Evolutionary conservation across 257 asterid genomes (phyloP).

Genomic region (Linaria vulgaris): DNA sequence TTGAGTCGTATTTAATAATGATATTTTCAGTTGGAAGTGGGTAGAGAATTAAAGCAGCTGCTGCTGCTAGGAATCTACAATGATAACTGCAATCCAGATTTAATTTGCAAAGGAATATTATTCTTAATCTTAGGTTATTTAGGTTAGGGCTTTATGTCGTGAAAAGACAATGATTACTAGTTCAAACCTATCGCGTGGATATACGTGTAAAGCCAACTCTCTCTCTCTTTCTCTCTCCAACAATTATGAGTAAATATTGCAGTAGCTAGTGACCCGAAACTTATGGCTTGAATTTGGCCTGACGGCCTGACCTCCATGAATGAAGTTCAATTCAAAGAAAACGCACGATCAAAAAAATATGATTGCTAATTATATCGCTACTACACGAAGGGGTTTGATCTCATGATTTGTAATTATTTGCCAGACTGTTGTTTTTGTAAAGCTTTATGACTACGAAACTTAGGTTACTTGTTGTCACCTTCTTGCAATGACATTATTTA

Average conservation of each 20-base stretch:
- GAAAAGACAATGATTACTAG: slow-evolving; percentile 46
- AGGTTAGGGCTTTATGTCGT: slow-evolving; percentile 30
- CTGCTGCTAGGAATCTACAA: slow-evolving; percentile 16
- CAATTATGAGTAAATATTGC: slow-evolving; percentile 3
- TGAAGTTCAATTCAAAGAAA: neutral
- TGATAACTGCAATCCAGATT: slow-evolving; percentile 44
- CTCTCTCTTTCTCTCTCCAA: neutral
- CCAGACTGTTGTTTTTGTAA: neutral
- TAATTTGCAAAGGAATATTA: slow-evolving; percentile 35
- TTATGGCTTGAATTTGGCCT: slow-evolving; percentile 33
- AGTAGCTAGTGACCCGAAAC: slow-evolving; percentile 30
- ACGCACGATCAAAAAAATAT: slow-evolving; percentile 22
- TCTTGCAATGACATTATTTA: neutral
- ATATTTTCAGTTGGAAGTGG: slow-evolving; percentile 22
- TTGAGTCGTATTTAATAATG: slow-evolving; percentile 13
- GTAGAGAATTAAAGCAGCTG: slow-evolving; percentile 3
- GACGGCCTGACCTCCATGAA: slow-evolving; percentile 10
- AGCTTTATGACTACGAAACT: neutral
- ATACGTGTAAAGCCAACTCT: slow-evolving; percentile 44
- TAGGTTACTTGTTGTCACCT: neutral
- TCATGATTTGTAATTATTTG: slow-evolving; percentile 20
- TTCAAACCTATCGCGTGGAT: slow-evolving; percentile 38
- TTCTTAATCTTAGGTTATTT: slow-evolving; percentile 24
- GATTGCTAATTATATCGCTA: slow-evolving; percentile 22
- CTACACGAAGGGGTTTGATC: slow-evolving; percentile 32